Base-by-base conservation (phyloP, 306 rosid genomes). In the Mimosa bimucronata region DNA sequence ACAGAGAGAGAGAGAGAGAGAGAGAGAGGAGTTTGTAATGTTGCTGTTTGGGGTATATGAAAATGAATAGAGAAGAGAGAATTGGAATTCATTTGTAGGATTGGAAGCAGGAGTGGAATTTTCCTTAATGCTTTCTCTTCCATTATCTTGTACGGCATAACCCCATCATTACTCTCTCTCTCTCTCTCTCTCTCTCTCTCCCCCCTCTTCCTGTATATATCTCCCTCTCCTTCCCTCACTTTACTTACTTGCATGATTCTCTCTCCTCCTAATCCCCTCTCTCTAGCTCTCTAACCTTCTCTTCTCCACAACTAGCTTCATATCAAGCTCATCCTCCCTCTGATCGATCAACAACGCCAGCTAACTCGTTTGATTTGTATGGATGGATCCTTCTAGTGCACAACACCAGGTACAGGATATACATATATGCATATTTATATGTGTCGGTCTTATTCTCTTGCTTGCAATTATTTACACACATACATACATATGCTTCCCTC, bases 351-450 rank as follows among this genome's bases (percentile, higher is more conserved):
- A 34, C 38, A 34, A 34, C 38, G 38, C 5, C n/a, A 65, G 8
- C 70, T 77, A 44, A 38, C 31, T 29, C 53, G n/a, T 29, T 71
- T 71, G 1, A 19, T n/a, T 16, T 87, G 85, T 88, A 84, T 88
- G 89, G 87, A 94, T 94, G 97, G 97, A 94, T 90, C 85, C 97
- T 88, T 90, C 95, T 42, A 85, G 75, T 82, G 97, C 77, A 83
- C 92, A 87, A 80, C 89, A 85, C 66, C 97, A 91, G 94, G 98
- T 95, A 34, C 38, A 82, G 76, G 83, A 66, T 52, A 5, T 48
- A 4, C 5, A 14, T 3, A 15, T 14, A 2, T 46, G 1, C 15
- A 18, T 50, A 7, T 53, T 0, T 53, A 10, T 1, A 6, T 46
- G 18, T 13, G 60, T 30, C 3, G 38, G 5, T 34, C 38, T 34